phyloP scores from a whole-genome alignment of 257 asterid genomes.

The Scutellaria galericulata region DNA sequence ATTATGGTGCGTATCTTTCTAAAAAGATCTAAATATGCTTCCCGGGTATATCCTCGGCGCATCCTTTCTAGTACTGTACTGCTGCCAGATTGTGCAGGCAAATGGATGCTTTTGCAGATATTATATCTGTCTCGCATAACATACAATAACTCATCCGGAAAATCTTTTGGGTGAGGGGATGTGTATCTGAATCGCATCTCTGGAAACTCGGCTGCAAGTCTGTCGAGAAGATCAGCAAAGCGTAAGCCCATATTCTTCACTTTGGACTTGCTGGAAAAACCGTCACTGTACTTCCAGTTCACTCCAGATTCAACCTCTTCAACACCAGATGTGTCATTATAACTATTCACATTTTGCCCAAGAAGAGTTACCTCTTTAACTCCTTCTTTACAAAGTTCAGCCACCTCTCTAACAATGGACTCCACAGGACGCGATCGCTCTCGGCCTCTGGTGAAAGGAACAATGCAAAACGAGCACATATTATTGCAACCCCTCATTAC shows the following conservation, averaged over 20 bases:
- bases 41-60: slow-evolving; percentile 94
- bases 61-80: slow-evolving; percentile 81
- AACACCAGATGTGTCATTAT: slow-evolving; percentile 72
- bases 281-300: slow-evolving; percentile 89
- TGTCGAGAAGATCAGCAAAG: slow-evolving; percentile 89
- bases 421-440: slow-evolving; percentile 95
- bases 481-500: slow-evolving; percentile 99
- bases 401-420: slow-evolving; percentile 91
- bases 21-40: slow-evolving; percentile 91
- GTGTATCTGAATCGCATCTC: slow-evolving; percentile 98
- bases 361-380: slow-evolving; percentile 97
- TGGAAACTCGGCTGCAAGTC: slow-evolving; percentile 84
- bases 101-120: slow-evolving; percentile 90
- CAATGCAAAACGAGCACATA: slow-evolving; percentile 98
- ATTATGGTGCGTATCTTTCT: slow-evolving; percentile 65
- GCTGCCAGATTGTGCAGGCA: slow-evolving; percentile 98
- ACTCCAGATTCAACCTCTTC: slow-evolving; percentile 74
- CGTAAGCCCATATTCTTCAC: slow-evolving; percentile 88
- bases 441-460: slow-evolving; percentile 97
- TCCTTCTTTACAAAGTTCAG: slow-evolving; percentile 87
- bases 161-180: slow-evolving; percentile 98
- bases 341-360: slow-evolving; percentile 97
- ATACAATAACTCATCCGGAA: slow-evolving; percentile 85
- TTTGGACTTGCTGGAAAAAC: slow-evolving; percentile 79
- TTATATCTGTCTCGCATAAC: slow-evolving; percentile 90